A percentile compares a stretch with the other conserved stretches of the same genome.
Evolutionary conservation across 1,139 yeast species (phyloP).

Genomic region (Lodderomyces oxycetoniae): DNA sequence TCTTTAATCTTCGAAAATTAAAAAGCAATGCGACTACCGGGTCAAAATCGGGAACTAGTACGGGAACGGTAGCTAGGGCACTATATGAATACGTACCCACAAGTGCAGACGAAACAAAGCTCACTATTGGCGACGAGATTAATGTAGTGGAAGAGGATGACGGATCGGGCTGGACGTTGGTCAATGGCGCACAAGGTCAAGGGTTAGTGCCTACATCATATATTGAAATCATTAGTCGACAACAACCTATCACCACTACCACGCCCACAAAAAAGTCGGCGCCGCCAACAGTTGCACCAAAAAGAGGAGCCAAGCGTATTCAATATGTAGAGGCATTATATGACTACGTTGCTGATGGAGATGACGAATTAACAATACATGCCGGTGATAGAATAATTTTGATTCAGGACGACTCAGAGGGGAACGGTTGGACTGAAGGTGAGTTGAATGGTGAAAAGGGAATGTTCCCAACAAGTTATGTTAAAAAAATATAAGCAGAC

Average conservation of each 20-base stretch:
- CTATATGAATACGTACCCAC: constrained; percentile 64
- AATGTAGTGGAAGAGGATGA: constrained; percentile 64
- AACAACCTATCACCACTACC: constrained; percentile 10
- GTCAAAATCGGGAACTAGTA: constrained; percentile 9
- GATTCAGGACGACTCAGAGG: constrained; percentile 64
- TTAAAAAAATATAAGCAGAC: constrained; percentile 33
- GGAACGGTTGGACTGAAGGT: constrained; percentile 97
- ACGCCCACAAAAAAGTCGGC: constrained; percentile 44
- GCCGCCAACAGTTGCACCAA: constrained; percentile 84
- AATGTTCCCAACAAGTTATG: constrained; percentile 79
- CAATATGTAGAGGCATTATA: constrained; percentile 70
- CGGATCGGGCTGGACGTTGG: constrained; percentile 93
- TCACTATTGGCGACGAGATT: constrained; percentile 59
- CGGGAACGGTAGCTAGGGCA: constrained; percentile 43
- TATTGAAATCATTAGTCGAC: constrained; percentile 40
- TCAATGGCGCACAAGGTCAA: constrained; percentile 32
- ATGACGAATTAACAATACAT: constrained; percentile 67
- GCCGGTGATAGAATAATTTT: constrained; percentile 77
- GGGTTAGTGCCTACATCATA: constrained; percentile 92
- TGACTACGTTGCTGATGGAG: constrained; percentile 78
- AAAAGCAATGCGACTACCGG: constrained; percentile 19
- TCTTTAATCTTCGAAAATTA: constrained; percentile 37
- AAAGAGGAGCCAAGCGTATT: constrained; percentile 64
- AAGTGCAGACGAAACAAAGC: constrained; percentile 70
- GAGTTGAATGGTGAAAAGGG: constrained; percentile 71